Base-by-base conservation (phyloP, 164 flowering plant genomes). In the Protea cynaroides region DNA sequence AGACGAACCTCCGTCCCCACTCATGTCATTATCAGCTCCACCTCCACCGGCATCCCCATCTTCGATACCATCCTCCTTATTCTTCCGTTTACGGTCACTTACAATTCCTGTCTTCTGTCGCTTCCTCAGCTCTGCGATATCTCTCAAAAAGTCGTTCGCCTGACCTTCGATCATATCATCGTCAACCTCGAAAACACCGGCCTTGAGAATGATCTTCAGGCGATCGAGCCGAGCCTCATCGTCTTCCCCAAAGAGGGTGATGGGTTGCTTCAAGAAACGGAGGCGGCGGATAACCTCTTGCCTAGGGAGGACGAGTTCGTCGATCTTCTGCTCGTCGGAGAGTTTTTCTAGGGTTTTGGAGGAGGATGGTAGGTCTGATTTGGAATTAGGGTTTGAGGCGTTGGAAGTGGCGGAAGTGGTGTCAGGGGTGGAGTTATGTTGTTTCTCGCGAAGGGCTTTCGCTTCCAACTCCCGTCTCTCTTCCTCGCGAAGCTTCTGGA, bases 111-210 rank as follows among this genome's bases (percentile, higher is more conserved):
- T 75, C 79, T 88, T 94, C 81, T 94, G 99, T 78, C 99, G 75
- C 81, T 90, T 92, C 77, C 85, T 76, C 72, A 95, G 64, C 81
- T 92, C 97, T 21, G 78, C 85, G 19, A 95, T 95, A 58, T 95
- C 98, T 0, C 99, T 76, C 25, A 95, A 71, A 59, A 95, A 95
- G 63, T 95, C 98, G 59, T 95, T 95, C 0, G 99, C 92, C 72
- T 95, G 99, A 14, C 99, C 99, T 58, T 95, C 99, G 0, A 91
- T 92, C 92, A 95, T 86, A 63, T 95, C 99, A 59, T 84, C 85
- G 49, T 95, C 99, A 6, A 92, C 86, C 80, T 95, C 99, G 63
- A 95, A 86, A 24, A 69, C 38, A 7, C 99, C 99, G 0, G 96
- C 74, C 58, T 90, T 90, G 44, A 95, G 66, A 36, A 83, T 84